These are phyloP conservation scores for Zygoascus tannicola DNA, from an alignment of 805 yeast species.

Conservation along the genomic window DNA sequence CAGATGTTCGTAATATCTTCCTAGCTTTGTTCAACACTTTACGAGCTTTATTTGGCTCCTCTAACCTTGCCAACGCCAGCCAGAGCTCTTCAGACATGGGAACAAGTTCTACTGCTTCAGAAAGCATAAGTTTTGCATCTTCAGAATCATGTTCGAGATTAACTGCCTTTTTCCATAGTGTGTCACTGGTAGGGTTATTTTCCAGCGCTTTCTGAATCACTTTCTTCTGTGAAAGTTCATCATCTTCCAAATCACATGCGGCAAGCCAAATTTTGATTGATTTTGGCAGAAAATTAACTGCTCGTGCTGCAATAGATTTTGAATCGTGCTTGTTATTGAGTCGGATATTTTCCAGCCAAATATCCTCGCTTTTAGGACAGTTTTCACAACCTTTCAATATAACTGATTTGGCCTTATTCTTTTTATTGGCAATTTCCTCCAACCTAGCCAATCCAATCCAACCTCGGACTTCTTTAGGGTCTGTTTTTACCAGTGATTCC, in stretches of 20 bases:
- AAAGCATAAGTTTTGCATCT: slow-evolving; percentile 44
- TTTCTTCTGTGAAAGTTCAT: slow-evolving; percentile 41
- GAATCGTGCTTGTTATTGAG: slow-evolving; percentile 46
- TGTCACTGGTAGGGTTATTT: slow-evolving; percentile 43
- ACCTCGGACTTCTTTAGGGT: slow-evolving; percentile 63
- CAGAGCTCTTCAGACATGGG: slow-evolving; percentile 60
- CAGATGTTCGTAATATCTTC: slow-evolving; percentile 38
- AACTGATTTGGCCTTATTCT: slow-evolving; percentile 45
- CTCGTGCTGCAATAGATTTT: slow-evolving; percentile 55
- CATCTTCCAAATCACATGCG: slow-evolving; percentile 60
- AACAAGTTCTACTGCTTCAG: slow-evolving; percentile 59
- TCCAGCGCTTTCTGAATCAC: slow-evolving; percentile 67
- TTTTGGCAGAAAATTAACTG: slow-evolving; percentile 44
- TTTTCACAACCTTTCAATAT: slow-evolving; percentile 67
- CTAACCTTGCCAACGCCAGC: slow-evolving; percentile 45
- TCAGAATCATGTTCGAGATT: slow-evolving; percentile 45
- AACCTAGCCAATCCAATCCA: slow-evolving; percentile 84
- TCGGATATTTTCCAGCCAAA: slow-evolving; percentile 77
- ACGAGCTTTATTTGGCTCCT: slow-evolving; percentile 40
- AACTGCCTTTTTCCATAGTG: slow-evolving; percentile 63
- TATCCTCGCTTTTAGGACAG: slow-evolving; percentile 56
- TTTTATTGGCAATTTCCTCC: slow-evolving; percentile 56
- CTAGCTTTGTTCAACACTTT: slow-evolving; percentile 52
- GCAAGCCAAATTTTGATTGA: slow-evolving; percentile 64
- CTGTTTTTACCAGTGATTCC: slow-evolving; percentile 57